Evolutionary conservation across 768 basidiomycete species (phyloP).

Genomic region (Suillus variegatus): DNA sequence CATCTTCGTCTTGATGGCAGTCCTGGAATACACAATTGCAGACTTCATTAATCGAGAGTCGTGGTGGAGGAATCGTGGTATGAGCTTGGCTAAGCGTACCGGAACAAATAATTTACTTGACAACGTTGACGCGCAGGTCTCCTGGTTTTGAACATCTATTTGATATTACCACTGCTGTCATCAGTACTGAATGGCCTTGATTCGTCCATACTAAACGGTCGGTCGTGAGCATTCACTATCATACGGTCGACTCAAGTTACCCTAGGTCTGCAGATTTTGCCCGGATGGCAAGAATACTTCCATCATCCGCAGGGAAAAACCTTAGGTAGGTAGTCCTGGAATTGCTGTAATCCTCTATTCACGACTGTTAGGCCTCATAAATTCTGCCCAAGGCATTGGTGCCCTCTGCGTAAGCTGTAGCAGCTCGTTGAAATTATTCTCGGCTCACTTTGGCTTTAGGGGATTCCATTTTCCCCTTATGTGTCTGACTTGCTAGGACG

Average conservation of each 20-base stretch:
- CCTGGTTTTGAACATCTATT: slow-evolving; percentile 55
- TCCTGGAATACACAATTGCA: slow-evolving; percentile 54
- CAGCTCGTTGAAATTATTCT: background rate
- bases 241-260: slow-evolving; percentile 30
- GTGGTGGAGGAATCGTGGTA: slow-evolving; percentile 67
- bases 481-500: slow-evolving; percentile 65
- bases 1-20: slow-evolving; percentile 25
- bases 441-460: slow-evolving; percentile 32
- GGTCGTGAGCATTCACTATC: slow-evolving; percentile 4
- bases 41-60: slow-evolving; percentile 60
- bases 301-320: slow-evolving; percentile 49
- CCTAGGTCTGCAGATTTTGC: slow-evolving; percentile 66
- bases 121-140: slow-evolving; percentile 42
- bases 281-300: slow-evolving; percentile 62
- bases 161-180: slow-evolving; percentile 65
- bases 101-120: background rate
- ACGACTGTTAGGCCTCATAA: slow-evolving; percentile 53
- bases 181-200: slow-evolving; percentile 68
- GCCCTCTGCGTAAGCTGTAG: slow-evolving; percentile 43
- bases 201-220: slow-evolving; percentile 63
- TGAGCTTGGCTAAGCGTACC: slow-evolving; percentile 11
- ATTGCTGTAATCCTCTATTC: background rate
- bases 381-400: slow-evolving; percentile 64
- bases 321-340: slow-evolving; percentile 39
- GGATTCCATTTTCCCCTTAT: slow-evolving; percentile 62